phyloP scores from a whole-genome alignment of 306 rosid species.

The Medicago truncatula region MtrunA17r5.0-ANR NC_053042.1:17461001-17461500 shows the following conservation, averaged over 20 bases:
- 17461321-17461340: constrained; percentile 16
- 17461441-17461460: constrained; percentile 92
- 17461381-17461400: constrained; percentile 80
- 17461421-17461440: constrained; percentile 78
- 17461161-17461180: constrained; percentile 87
- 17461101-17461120: constrained; percentile 6
- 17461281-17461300: background rate
- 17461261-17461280: constrained; percentile 64
- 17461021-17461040: background rate
- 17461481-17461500: constrained; percentile 79
- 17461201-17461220: constrained; percentile 96
- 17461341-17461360: constrained; percentile 77
- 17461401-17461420: constrained; percentile 89
- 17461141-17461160: constrained; percentile 32
- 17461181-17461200: constrained; percentile 91
- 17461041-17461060: background rate
- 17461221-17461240: constrained; percentile 72
- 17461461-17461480: constrained; percentile 78
- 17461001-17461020: background rate
- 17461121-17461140: background rate
- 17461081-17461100: constrained; percentile 14
- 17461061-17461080: constrained; percentile 12
- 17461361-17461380: constrained; percentile 85
- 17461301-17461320: too few relatives aligned
- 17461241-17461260: constrained; percentile 74